Percentiles rank a stretch among this genome's conserved stretches.
Conservation (phyloP, 129 eudicot species). For the Gnaphalium uliginosum region DNA sequence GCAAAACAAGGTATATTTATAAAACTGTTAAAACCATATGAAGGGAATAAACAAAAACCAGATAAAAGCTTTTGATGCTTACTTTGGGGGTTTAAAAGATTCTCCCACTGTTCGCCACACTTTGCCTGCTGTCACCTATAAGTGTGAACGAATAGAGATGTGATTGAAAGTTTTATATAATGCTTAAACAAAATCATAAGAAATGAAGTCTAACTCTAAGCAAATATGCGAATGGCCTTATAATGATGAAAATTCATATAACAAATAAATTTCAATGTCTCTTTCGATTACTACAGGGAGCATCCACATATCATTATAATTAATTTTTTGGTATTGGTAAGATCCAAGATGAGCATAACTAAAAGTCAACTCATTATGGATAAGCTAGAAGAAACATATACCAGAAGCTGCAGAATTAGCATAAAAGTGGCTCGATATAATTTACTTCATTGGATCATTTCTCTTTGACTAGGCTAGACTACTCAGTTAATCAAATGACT, state of each 20-base stretch:
- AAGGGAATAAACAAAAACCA: slow-evolving; percentile 11
- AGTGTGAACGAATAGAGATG: slow-evolving; percentile 17
- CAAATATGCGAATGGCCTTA: neutral
- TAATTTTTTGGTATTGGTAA: neutral
- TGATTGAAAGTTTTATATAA: slow-evolving; percentile 7
- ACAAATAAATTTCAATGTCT: slow-evolving; percentile 14
- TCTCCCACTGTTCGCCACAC: slow-evolving; percentile 97
- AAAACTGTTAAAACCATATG: slow-evolving; percentile 2
- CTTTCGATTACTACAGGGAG: neutral
- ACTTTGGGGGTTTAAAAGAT: slow-evolving; percentile 97
- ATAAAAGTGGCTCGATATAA: neutral
- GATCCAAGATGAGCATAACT: slow-evolving; percentile 1
- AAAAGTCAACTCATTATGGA: too few relatives aligned
- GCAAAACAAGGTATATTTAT: neutral
- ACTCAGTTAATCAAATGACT: slow-evolving; percentile 10
- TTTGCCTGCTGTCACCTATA: slow-evolving; percentile 88
- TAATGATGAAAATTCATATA: neutral
- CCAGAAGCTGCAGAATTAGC: neutral
- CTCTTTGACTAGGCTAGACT: neutral
- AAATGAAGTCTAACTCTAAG: slow-evolving; percentile 5
- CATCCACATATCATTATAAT: neutral
- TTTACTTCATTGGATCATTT: slow-evolving; percentile 14
- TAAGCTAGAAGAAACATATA: neutral
- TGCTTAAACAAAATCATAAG: slow-evolving; percentile 19
- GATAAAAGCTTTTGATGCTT: slow-evolving; percentile 33